A percentile compares a stretch with the other conserved stretches of the same genome.
These are phyloP conservation scores for Pythium inflatum DNA, from an alignment of 352 stramenopile species.

Conservation along the genomic window DNA sequence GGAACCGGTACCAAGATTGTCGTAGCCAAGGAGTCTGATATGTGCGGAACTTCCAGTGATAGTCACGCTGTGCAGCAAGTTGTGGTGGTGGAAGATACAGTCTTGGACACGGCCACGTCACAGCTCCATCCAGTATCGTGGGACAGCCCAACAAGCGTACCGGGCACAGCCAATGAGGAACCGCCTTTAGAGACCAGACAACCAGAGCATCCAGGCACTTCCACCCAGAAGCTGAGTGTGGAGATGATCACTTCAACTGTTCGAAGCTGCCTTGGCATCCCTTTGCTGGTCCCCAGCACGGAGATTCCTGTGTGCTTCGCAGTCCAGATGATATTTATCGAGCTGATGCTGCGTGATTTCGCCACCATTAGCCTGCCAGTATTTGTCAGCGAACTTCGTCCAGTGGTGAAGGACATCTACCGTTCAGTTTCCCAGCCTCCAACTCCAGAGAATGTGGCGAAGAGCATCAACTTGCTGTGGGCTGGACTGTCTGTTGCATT, in stretches of 20 bases:
- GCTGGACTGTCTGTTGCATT: conserved; percentile 25
- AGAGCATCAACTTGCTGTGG: conserved; percentile 30
- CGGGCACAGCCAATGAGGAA: too few species aligned
- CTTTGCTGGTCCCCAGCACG: neutral
- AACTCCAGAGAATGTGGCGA: conserved; percentile 21
- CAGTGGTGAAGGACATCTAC: conserved; percentile 28
- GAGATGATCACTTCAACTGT: conserved; percentile 8
- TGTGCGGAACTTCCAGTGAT: neutral
- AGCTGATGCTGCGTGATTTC: conserved; percentile 35
- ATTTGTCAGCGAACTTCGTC: conserved; percentile 20
- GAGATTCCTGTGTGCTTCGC: conserved; percentile 21
- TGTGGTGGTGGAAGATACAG: neutral
- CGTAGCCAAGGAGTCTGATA: neutral
- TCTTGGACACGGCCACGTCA: too few species aligned
- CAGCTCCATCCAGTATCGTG: too few species aligned
- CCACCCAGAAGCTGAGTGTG: conserved; percentile 8
- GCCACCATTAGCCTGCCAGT: conserved; percentile 8
- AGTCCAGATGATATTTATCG: conserved; percentile 31
- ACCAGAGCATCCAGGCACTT: neutral
- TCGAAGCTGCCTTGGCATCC: conserved; percentile 24
- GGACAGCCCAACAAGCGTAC: too few species aligned
- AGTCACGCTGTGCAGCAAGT: neutral
- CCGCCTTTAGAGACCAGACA: neutral
- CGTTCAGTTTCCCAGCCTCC: conserved; percentile 17
- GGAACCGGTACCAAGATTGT: neutral